Percentiles rank a stretch among this genome's conserved stretches.
Evolutionary conservation across 768 basidiomycete species (phyloP).

Genomic region (Megacollybia marginata): DNA sequence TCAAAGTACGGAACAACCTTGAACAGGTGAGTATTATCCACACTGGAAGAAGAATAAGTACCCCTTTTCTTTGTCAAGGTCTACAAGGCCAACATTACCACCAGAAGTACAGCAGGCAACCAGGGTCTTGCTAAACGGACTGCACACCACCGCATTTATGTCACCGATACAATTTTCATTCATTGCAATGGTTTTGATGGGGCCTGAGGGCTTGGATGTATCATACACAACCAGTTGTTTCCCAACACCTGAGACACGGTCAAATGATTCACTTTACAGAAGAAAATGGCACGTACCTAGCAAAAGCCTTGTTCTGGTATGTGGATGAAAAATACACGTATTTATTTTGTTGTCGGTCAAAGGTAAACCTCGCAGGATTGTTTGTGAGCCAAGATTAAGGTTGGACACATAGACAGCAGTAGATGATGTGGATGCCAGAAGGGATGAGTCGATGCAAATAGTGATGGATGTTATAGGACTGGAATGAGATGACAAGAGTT

Average conservation of each 20-base stretch:
- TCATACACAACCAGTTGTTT: constrained; percentile 57
- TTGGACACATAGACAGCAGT: constrained; percentile 54
- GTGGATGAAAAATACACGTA: constrained; percentile 55
- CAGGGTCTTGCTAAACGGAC: constrained; percentile 73
- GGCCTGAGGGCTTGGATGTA: constrained; percentile 46
- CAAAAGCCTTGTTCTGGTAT: constrained; percentile 53
- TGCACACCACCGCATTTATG: constrained; percentile 52
- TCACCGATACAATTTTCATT: constrained; percentile 35
- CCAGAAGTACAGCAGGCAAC: constrained; percentile 48
- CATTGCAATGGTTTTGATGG: constrained; percentile 44
- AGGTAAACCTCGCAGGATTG: constrained; percentile 47
- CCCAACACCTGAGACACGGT: constrained; percentile 24
- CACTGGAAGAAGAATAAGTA: constrained; percentile 20
- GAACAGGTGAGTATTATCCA: background rate
- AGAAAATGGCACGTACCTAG: constrained; percentile 15
- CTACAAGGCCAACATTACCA: constrained; percentile 53
- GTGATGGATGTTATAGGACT: constrained; percentile 43
- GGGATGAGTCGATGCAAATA: constrained; percentile 47
- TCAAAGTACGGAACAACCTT: constrained; percentile 55
- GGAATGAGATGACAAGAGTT: constrained; percentile 46
- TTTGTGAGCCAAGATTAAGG: constrained; percentile 44
- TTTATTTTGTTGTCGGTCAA: constrained; percentile 25
- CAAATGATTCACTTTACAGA: no score
- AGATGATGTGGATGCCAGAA: constrained; percentile 51
- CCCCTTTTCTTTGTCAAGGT: constrained; percentile 73